Base-by-base conservation (phyloP, 2,329 filamentous ascomycete species). In the Rutstroemia sp. region DNA sequence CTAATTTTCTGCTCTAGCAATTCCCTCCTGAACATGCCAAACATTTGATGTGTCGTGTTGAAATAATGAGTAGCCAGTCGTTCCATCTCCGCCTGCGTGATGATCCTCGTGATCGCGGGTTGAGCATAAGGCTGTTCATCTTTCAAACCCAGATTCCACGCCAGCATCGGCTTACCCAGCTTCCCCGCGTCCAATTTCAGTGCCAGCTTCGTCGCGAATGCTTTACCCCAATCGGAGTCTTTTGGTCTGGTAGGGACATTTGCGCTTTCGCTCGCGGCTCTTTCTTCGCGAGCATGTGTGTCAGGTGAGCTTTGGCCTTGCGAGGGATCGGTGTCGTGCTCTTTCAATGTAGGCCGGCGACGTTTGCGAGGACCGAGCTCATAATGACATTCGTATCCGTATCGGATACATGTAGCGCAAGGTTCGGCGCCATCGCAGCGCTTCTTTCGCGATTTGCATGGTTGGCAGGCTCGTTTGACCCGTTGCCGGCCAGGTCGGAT, bases 141-240 rank as follows among this genome's bases (percentile, higher is more conserved):
- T 41, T 71, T 63, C 8, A 66, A 60, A 1, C 70, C 69, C 14
- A 66, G 56, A 56, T 73, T 71, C 58, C 70, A 72, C 14, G 64
- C 71, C 58, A 71, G 71, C 2, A 70, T 70, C 48, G 72, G 71
- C 18, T 72, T 49, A n/a, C 45, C 49, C 30, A 54, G 21, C 44
- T 54, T 54, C 21, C 52, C 52, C 1, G 52, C 52, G 39, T 54
- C 45, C 45, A 54, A 42, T 14, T 54, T 54, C 45, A 49, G 39
- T 10, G 52, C 52, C 45, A 54, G 30, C 5, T 44, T 49, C 16
- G 52, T 39, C 8, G 52, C 52, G 39, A 54, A 54, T 23, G 52
- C 52, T 10, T 54, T 54, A 5, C 52, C 45, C 52, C 52, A 54
- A 42, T 49, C 30, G 5, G 34, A 25, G 30, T 54, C 45, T 49